Conservation (phyloP, 2,329 filamentous ascomycete species). For the Monosporascus sp. region DNA sequence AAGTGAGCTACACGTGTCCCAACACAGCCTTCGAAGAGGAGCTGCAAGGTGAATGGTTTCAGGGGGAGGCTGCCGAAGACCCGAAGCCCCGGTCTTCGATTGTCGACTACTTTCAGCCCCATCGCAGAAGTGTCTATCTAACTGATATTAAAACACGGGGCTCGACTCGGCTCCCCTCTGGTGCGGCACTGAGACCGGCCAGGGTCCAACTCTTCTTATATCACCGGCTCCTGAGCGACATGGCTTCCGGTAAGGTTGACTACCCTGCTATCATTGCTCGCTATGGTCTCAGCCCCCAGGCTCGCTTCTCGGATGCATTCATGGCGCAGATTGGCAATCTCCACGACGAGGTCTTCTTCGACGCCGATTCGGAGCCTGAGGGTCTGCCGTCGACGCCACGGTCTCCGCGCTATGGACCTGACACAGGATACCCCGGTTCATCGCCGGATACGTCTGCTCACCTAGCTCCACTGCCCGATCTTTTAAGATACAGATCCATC, state of each 20-base stretch:
- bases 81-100: constrained; percentile 32
- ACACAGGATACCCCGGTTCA: constrained; percentile 15
- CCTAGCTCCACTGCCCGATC: constrained; percentile 24
- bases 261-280: constrained; percentile 64
- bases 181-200: constrained; percentile 64
- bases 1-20: constrained; percentile 72
- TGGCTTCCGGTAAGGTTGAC: constrained; percentile 66
- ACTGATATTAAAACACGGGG: constrained; percentile 84
- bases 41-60: constrained; percentile 34
- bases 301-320: constrained; percentile 71
- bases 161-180: constrained; percentile 57
- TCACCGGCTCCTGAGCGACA: constrained; percentile 71
- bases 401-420: constrained; percentile 18
- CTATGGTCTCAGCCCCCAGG: constrained; percentile 62
- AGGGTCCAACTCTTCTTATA: constrained; percentile 88
- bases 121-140: constrained; percentile 55
- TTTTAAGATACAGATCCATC: constrained; percentile 43
- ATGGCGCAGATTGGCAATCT: constrained; percentile 67
- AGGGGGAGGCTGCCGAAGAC: constrained; percentile 11
- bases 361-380: constrained; percentile 27
- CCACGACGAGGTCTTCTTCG: constrained; percentile 60
- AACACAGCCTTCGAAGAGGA: constrained; percentile 64
- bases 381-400: constrained; percentile 23
- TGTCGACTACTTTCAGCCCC: constrained; percentile 33
- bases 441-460: constrained; percentile 4